phyloP scores from a whole-genome alignment of 164 flowering plant species.

The Stephania yunnanensis region DNA sequence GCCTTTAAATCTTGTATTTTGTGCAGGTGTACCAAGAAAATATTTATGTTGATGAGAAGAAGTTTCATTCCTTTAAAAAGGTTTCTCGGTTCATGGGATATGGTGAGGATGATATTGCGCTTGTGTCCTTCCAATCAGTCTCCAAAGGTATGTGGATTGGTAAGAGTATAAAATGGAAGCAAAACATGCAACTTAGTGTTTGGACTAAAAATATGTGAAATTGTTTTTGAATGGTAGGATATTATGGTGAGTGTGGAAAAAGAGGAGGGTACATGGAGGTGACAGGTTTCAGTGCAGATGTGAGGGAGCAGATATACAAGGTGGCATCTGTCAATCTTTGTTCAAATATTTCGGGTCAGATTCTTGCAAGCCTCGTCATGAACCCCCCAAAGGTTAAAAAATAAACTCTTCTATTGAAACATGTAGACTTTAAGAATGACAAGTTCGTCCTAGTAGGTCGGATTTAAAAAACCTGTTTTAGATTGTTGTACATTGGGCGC shows the following conservation, averaged over 20 bases:
- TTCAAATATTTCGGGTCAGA: slow-evolving; percentile 93
- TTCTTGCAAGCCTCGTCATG: slow-evolving; percentile 98
- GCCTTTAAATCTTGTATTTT: neutral
- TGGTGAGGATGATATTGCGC: slow-evolving; percentile 69
- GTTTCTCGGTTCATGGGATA: slow-evolving; percentile 86
- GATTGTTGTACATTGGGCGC: neutral
- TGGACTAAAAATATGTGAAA: neutral
- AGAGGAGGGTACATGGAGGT: slow-evolving; percentile 99
- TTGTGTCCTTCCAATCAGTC: slow-evolving; percentile 94
- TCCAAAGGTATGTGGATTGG: slow-evolving; percentile 64
- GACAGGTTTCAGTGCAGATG: slow-evolving; percentile 74
- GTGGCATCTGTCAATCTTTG: slow-evolving; percentile 95
- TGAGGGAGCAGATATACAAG: slow-evolving; percentile 95
- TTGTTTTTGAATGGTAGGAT: slow-evolving; percentile 44
- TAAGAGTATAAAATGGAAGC: neutral
- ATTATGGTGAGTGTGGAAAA: slow-evolving; percentile 96
- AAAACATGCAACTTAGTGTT: neutral
- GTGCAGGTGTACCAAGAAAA: slow-evolving; percentile 95
- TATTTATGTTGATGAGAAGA: slow-evolving; percentile 80
- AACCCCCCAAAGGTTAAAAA: slow-evolving; percentile 82
- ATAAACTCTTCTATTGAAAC: neutral
- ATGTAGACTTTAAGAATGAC: too few species aligned
- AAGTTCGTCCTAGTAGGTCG: too few species aligned
- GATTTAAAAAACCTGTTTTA: neutral
- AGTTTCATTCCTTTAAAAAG: slow-evolving; percentile 92